Evolutionary conservation across 208 protist genomes (phyloP).

Genomic region (Acanthamoeba sp.): DNA sequence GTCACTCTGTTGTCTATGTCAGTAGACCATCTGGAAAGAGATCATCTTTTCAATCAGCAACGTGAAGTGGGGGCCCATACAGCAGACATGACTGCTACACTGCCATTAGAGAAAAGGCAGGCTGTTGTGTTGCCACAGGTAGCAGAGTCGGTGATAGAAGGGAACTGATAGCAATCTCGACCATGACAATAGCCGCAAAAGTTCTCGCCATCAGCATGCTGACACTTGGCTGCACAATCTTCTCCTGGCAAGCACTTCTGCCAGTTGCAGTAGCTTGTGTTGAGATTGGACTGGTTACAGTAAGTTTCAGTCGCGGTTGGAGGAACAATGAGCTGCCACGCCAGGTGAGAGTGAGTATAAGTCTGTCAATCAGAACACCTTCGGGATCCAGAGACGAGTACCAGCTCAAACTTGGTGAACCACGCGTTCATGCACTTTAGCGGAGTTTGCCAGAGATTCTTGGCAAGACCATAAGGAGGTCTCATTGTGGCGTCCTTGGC

Average conservation of each 20-base stretch:
- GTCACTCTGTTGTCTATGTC: no score
- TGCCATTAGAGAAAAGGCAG: not conserved
- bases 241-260: not conserved
- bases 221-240: not conserved
- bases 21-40: no score
- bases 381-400: no score
- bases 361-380: no score
- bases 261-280: not conserved
- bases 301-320: not conserved
- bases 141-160: not conserved
- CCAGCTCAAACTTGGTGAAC: no score
- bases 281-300: not conserved
- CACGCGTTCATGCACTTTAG: no score
- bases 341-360: no score
- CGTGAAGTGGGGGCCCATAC: not conserved
- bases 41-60: no score
- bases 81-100: not conserved
- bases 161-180: not conserved
- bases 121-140: not conserved
- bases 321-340: no score
- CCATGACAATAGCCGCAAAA: slow-evolving; percentile 1
- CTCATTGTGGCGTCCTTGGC: not conserved
- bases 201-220: no score
- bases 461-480: no score
- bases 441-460: no score